Evolutionary conservation across 176 grass and related monocot genomes (phyloP).

Genomic region (Elymus sibiricus): DNA sequence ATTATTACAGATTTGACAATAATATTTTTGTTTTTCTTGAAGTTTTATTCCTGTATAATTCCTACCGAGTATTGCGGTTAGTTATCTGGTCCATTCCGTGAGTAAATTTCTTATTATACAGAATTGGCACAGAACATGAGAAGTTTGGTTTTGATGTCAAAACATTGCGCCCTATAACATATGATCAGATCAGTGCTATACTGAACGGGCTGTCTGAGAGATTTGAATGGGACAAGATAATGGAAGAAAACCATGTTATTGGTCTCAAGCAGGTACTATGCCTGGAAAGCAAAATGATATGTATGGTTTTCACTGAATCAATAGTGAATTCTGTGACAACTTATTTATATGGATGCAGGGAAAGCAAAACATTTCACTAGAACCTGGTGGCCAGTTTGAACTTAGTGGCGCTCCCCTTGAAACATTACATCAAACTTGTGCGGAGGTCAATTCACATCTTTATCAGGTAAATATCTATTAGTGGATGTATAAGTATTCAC

Average conservation of each 20-base stretch:
- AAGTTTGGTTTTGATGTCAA: constrained; percentile 95
- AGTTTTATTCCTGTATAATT: neutral
- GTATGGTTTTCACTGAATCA: neutral
- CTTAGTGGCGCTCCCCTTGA: constrained; percentile 94
- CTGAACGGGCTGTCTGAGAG: constrained; percentile 79
- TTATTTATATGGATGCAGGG: constrained; percentile 43
- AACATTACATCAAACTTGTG: constrained; percentile 97
- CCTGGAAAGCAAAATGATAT: neutral
- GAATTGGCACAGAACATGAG: constrained; percentile 98
- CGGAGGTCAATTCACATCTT: constrained; percentile 99
- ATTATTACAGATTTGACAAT: neutral
- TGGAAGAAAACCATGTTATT: constrained; percentile 82
- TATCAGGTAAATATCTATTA: constrained; percentile 69
- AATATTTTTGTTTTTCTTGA: neutral
- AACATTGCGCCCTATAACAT: constrained; percentile 83
- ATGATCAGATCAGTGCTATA: constrained; percentile 85
- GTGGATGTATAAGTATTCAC: neutral
- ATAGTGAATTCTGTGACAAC: neutral
- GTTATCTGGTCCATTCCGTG: neutral
- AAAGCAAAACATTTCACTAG: constrained; percentile 92
- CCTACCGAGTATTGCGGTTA: neutral
- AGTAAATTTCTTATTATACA: constrained; percentile 27
- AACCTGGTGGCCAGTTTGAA: constrained; percentile 97
- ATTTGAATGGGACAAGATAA: constrained; percentile 94
- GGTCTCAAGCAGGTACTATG: constrained; percentile 80